Evolutionary conservation across 371 early-diverging fungal genomes (phyloP).

Genomic region (Syncephalastrum monosporum): DNA sequence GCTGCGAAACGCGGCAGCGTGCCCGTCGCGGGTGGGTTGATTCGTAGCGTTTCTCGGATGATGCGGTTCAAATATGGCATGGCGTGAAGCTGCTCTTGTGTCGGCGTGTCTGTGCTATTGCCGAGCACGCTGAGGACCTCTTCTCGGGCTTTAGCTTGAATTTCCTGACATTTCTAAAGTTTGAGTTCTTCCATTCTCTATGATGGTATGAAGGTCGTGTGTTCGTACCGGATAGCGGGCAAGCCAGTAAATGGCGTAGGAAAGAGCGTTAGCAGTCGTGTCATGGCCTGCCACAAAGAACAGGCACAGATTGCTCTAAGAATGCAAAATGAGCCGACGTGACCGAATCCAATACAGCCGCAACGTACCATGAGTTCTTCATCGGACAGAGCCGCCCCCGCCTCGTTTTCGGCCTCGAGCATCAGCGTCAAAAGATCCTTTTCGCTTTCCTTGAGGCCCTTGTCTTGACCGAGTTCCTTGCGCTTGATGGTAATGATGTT

Average conservation of each 20-base stretch:
- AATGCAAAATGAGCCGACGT: neutral
- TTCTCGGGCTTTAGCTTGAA: constrained; percentile 46
- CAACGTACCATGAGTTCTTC: constrained; percentile 17
- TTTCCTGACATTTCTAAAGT: constrained; percentile 13
- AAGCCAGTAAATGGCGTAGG: constrained; percentile 27
- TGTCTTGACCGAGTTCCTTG: constrained; percentile 13
- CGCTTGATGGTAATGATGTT: constrained; percentile 34
- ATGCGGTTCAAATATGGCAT: constrained; percentile 47
- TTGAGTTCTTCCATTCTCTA: constrained; percentile 1
- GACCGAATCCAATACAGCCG: too few species aligned
- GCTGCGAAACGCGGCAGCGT: constrained; percentile 20
- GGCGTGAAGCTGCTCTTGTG: constrained; percentile 37
- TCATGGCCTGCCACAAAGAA: constrained; percentile 34
- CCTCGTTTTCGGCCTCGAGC: constrained; percentile 27
- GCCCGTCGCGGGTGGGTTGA: constrained; percentile 29
- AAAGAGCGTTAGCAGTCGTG: constrained; percentile 29
- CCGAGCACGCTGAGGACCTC: constrained; percentile 53
- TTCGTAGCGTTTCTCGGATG: constrained; percentile 42
- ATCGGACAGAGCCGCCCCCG: constrained; percentile 9
- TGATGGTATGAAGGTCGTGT: too few species aligned
- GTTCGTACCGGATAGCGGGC: constrained; percentile 26
- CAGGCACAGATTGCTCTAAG: constrained; percentile 17
- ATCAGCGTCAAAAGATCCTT: constrained; percentile 49
- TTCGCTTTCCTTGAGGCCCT: constrained; percentile 25
- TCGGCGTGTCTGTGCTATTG: constrained; percentile 21